These are phyloP conservation scores for Myxozyma mucilagina DNA, from an alignment of 805 yeast genomes.

Conservation along the genomic window DNA sequence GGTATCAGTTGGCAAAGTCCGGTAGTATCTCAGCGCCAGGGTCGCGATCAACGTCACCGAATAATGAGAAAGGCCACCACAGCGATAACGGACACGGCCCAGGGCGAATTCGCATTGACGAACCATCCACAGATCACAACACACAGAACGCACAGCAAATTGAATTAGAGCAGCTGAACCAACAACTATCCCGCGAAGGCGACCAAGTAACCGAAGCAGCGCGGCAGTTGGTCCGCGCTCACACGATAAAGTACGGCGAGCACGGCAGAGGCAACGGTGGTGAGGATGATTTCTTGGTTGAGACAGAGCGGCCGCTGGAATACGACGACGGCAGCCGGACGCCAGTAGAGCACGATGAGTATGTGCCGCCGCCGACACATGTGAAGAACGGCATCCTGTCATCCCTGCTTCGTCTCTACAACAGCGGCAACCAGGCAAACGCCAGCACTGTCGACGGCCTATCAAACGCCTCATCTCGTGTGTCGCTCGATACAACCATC, in stretches of 20 bases:
- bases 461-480: constrained; percentile 8
- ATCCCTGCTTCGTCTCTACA: constrained; percentile 68
- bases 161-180: constrained; percentile 18
- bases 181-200: not conserved
- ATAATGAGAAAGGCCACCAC: not conserved
- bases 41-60: constrained; percentile 15
- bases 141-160: not conserved
- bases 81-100: not conserved
- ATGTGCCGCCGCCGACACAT: constrained; percentile 59
- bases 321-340: constrained; percentile 18
- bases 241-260: constrained; percentile 11
- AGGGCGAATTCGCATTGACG: not conserved
- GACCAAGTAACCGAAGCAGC: constrained; percentile 29
- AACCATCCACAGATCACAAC: not conserved
- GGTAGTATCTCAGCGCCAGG: constrained; percentile 25
- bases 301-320: constrained; percentile 15
- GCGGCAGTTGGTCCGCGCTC: constrained; percentile 30
- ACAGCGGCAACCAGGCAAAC: constrained; percentile 28
- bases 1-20: constrained; percentile 16
- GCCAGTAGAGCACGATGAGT: constrained; percentile 41
- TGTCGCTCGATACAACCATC: constrained; percentile 2
- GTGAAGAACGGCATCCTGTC: constrained; percentile 88
- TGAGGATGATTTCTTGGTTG: constrained; percentile 16
- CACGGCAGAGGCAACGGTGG: not conserved
- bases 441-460: constrained; percentile 3